Evolutionary conservation across 257 asterid genomes (phyloP).

Genomic region (Catharanthus roseus): DNA sequence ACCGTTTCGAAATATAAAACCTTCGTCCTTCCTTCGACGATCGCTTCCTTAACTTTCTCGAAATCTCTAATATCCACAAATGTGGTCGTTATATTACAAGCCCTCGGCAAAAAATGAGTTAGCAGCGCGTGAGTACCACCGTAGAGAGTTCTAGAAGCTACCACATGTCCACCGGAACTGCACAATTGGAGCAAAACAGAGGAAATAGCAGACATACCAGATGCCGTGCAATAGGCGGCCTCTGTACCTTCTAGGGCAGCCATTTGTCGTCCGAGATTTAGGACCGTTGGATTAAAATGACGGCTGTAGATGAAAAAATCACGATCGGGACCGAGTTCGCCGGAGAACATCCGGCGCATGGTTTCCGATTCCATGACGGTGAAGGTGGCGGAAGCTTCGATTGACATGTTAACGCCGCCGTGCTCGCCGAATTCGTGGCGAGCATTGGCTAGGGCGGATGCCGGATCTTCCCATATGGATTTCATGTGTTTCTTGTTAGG

Average conservation of each 20-base stretch:
- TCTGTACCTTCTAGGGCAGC: slow-evolving; percentile 93
- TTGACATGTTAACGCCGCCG: slow-evolving; percentile 98
- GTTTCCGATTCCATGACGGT: slow-evolving; percentile 98
- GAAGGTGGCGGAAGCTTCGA: slow-evolving; percentile 98
- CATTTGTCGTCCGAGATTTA: slow-evolving; percentile 82
- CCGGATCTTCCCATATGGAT: slow-evolving; percentile 52
- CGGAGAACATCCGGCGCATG: slow-evolving; percentile 91
- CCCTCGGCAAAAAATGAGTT: slow-evolving; percentile 69
- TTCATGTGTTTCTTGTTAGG: slow-evolving; percentile 46
- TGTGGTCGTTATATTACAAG: slow-evolving; percentile 77
- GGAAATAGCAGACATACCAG: slow-evolving; percentile 96
- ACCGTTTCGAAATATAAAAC: slow-evolving; percentile 73
- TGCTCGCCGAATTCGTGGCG: slow-evolving; percentile 99
- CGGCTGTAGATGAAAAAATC: slow-evolving; percentile 95
- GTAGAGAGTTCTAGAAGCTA: slow-evolving; percentile 70
- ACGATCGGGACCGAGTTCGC: slow-evolving; percentile 88
- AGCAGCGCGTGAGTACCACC: slow-evolving; percentile 95
- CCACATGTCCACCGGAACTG: slow-evolving; percentile 89
- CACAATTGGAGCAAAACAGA: slow-evolving; percentile 75
- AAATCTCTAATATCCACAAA: slow-evolving; percentile 67
- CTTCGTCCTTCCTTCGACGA: slow-evolving; percentile 59
- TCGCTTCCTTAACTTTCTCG: slow-evolving; percentile 51
- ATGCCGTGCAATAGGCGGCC: slow-evolving; percentile 95
- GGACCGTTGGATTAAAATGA: slow-evolving; percentile 92
- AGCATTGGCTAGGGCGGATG: slow-evolving; percentile 67